Percentiles rank a stretch among this genome's conserved stretches.
Conservation (phyloP, 768 basidiomycete genomes). For the Symmetrospora coprosmae region DNA sequence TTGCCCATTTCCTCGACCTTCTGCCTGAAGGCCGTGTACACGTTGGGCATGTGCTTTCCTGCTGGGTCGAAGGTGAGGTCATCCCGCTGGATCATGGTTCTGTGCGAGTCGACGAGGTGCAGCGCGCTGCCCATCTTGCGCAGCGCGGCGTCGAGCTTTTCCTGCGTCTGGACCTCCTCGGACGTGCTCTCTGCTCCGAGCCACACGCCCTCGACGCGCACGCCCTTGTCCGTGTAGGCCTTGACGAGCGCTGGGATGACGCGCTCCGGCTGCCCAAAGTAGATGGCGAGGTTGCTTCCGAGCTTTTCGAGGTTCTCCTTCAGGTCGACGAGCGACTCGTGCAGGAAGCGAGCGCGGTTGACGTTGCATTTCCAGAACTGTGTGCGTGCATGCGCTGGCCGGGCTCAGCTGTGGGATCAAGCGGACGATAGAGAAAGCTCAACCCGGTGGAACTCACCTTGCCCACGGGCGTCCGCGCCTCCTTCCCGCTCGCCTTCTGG, state of each 20-base stretch:
- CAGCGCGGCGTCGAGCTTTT: constrained; percentile 28
- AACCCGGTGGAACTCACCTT: too few species aligned
- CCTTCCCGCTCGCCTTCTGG: constrained; percentile 25
- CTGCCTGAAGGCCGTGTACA: constrained; percentile 41
- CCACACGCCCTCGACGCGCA: constrained; percentile 36
- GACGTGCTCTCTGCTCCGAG: constrained; percentile 34
- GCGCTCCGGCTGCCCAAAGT: constrained; percentile 38
- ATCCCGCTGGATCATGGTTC: constrained; percentile 33
- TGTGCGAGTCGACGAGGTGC: constrained; percentile 26
- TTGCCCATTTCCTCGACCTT: constrained; percentile 37
- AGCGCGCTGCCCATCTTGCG: constrained; percentile 20
- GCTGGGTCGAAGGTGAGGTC: constrained; percentile 36
- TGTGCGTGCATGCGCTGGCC: too few species aligned
- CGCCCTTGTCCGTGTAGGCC: constrained; percentile 32
- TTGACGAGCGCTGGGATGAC: constrained; percentile 35
- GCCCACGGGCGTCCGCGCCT: constrained; percentile 31
- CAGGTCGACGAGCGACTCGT: constrained; percentile 37
- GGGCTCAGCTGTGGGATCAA: too few species aligned
- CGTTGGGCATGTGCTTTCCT: constrained; percentile 35
- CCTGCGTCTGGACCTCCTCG: constrained; percentile 27
- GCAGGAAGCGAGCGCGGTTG: constrained; percentile 24
- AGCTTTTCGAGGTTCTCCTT: constrained; percentile 32
- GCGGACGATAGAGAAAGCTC: too few species aligned
- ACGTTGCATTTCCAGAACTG: constrained; percentile 30
- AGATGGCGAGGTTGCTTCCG: constrained; percentile 36